Evolutionary conservation across 345 rosid species (phyloP), one percentile per base, ranked within the genome.

Genomic region (Geranium rotundifolium): DNA sequence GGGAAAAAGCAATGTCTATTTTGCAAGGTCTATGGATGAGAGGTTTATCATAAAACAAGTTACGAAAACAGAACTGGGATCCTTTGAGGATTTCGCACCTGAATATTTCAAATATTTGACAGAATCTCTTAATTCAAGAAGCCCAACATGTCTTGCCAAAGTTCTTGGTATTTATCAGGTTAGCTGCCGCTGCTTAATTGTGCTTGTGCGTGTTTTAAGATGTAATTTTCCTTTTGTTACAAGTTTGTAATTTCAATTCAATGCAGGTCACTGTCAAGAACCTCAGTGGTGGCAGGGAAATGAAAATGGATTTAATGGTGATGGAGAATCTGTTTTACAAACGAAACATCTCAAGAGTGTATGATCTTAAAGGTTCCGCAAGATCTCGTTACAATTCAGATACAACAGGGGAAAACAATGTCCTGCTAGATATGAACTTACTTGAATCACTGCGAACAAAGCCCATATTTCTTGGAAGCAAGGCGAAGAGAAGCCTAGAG

Each of bases 61-160:
- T 0, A 82, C 76, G 39, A 95, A 88, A 79, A 86, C 88, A 0
- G 99, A 95, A 81, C 65, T 90, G 69, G 96, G 88, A 56, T 86
- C 99, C n/a, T 95, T 95, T 59, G 88, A 69, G 76, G 91, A 88
- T 68, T 95, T 95, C 69, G 95, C 97, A 52, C 76, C 89, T 20
- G 82, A 79, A 20, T 95, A 95, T 72, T 95, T 95, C 72, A 79
- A 81, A 69, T 81, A 95, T 61, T 29, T 95, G 84, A 82, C 82
- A 17, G 90, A 78, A 57, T 76, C 97, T 65, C 84, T 88, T 20
- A 77, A 67, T 69, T 76, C 91, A 1, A 81, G 87, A 15, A 81
- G 95, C 75, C 99, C 99, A n/a, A 88, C 97, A 34, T 95, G 97
- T 77, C 92, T 95, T 54, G 99, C 96, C 29, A 95, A 95, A 82